A percentile compares a stretch with the other conserved stretches of the same genome.
Conservation (phyloP, 2,329 filamentous ascomycete genomes). For the Penicillium sclerotiorum region DNA sequence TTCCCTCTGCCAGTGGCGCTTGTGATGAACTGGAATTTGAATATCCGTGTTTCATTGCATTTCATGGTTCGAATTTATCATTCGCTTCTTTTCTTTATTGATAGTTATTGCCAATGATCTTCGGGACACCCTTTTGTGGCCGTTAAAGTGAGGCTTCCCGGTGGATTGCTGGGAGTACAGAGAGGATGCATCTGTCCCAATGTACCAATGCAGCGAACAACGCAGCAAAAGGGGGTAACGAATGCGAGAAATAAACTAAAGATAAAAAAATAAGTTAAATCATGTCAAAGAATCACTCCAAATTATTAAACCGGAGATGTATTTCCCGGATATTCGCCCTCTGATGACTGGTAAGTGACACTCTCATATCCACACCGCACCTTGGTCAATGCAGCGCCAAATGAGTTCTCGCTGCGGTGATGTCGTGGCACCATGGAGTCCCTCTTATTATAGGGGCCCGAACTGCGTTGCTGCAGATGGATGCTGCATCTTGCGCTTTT, state of each 20-base stretch:
- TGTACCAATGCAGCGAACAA: conserved; percentile 9
- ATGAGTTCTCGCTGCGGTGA: conserved; percentile 30
- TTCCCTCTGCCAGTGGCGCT: too few relatives aligned
- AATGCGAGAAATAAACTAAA: background rate
- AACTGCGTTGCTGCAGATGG: conserved; percentile 19
- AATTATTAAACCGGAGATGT: background rate
- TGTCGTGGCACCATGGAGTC: conserved; percentile 40
- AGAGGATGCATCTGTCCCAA: conserved; percentile 1
- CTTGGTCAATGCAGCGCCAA: conserved; percentile 25
- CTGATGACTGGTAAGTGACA: background rate
- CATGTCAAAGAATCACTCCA: too few relatives aligned
- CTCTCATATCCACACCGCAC: conserved; percentile 20
- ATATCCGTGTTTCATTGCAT: background rate
- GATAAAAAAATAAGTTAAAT: too few relatives aligned
- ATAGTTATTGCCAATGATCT: background rate
- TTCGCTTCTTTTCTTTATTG: background rate
- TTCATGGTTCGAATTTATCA: background rate
- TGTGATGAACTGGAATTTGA: too few relatives aligned
- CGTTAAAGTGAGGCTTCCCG: conserved; percentile 26
- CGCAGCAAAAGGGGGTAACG: conserved; percentile 1
- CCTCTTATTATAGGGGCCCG: conserved; percentile 16
- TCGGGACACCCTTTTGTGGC: background rate
- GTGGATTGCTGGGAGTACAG: background rate
- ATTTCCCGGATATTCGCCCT: background rate
- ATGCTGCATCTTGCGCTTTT: conserved; percentile 23